Percentiles rank a stretch among this genome's conserved stretches.
Evolutionary conservation across 345 rosid species (phyloP).

Genomic region (Sapria himalayana): DNA sequence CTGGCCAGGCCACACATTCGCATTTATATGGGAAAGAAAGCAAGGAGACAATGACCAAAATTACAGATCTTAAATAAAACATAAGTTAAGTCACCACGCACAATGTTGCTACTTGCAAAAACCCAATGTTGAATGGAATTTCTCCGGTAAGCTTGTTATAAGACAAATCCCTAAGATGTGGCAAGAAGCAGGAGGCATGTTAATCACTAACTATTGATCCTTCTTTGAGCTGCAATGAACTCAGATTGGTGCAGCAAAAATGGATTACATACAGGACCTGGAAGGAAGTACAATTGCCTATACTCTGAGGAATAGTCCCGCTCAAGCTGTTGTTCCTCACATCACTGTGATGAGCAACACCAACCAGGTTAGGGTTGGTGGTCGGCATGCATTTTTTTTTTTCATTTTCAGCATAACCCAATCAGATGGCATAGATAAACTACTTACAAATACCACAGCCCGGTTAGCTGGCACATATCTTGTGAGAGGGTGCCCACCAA

Average conservation of each 20-base stretch:
- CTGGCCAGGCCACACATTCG: slow-evolving; percentile 11
- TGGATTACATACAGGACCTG: slow-evolving; percentile 77
- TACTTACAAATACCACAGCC: slow-evolving; percentile 97
- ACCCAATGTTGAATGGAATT: slow-evolving; percentile 93
- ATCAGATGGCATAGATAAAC: too few species aligned
- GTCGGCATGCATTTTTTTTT: too few species aligned
- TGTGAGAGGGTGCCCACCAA: slow-evolving; percentile 71
- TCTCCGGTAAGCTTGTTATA: slow-evolving; percentile 74
- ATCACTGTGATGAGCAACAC: slow-evolving; percentile 27
- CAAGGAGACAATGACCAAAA: not conserved
- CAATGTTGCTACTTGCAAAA: slow-evolving; percentile 96
- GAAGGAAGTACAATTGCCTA: slow-evolving; percentile 97
- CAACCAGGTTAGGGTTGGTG: slow-evolving; percentile 6
- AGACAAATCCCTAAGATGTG: slow-evolving; percentile 85
- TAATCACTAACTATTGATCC: too few species aligned
- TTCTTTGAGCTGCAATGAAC: too few species aligned
- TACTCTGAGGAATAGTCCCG: slow-evolving; percentile 63
- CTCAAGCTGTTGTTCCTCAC: slow-evolving; percentile 89
- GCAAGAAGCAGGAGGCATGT: too few species aligned
- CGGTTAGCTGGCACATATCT: slow-evolving; percentile 86
- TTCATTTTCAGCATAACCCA: too few species aligned
- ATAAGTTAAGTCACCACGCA: slow-evolving; percentile 7
- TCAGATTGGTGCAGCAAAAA: too few species aligned
- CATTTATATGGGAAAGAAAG: not conserved
- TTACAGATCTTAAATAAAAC: not conserved